Evolutionary conservation across 768 basidiomycete genomes (phyloP).

Genomic region (Auricularia heimuer): DNA sequence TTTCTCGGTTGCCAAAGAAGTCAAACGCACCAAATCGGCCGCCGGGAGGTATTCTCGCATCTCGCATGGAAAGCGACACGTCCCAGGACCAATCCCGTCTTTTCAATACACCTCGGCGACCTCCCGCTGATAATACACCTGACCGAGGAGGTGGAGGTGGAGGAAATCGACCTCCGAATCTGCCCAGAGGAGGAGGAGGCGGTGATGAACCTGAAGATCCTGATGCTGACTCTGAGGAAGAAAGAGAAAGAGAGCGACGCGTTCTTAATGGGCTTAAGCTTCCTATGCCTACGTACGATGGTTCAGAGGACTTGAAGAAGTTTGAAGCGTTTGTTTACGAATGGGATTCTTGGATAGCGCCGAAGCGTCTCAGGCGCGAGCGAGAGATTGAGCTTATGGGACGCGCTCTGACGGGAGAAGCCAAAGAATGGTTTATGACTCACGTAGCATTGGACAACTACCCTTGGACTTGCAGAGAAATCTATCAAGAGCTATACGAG

Average conservation of each 20-base stretch:
- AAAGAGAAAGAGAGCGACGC: neutral
- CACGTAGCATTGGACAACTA: neutral
- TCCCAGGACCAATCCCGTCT: no score
- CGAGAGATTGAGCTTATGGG: neutral
- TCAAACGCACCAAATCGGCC: no score
- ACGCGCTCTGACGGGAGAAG: neutral
- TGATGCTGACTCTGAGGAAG: neutral
- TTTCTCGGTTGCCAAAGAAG: no score
- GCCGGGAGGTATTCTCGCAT: no score
- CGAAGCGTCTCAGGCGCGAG: neutral
- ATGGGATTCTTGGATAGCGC: neutral
- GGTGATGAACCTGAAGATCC: no score
- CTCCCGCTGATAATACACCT: no score
- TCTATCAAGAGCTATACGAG: neutral
- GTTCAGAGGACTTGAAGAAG: neutral
- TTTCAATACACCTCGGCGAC: no score
- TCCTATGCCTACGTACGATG: neutral
- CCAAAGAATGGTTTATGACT: neutral
- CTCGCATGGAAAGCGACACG: no score
- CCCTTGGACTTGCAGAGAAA: neutral
- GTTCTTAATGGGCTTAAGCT: neutral
- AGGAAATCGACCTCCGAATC: no score
- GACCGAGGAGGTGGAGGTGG: no score
- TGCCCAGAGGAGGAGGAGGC: no score
- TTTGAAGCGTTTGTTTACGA: neutral